Base-by-base conservation (phyloP, 306 rosid species). In the Spatholobus suberectus region DNA sequence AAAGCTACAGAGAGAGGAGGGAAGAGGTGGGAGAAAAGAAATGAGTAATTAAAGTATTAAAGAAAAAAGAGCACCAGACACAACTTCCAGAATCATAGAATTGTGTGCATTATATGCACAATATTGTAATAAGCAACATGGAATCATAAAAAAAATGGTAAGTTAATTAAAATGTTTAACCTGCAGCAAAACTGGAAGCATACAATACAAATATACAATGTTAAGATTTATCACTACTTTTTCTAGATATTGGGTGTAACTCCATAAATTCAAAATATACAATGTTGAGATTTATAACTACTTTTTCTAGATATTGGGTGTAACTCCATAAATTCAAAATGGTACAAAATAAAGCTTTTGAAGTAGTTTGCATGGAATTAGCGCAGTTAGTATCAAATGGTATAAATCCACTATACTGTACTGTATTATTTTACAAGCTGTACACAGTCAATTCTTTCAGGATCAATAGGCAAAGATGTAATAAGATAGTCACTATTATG, bases 381-480 rank as follows among this genome's bases (percentile, higher is more conserved):
- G 41, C 18, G 15, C 54, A 34, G 62, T 70, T 70, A 77, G 76
- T 69, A 14, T 3, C 49, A 59, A 62, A 78, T 18, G 44, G 52
- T 62, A 62, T 49, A 52, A 52, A 41, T 73, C 73, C 44, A 65
- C 20, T 66, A 7, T 43, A 51, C 24, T 65, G 72, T 23, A 77
- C 47, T 35, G 52, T 46, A 62, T 51, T 72, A 52, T 51, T 58
- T 23, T 84, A 70, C 55, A 58, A 66, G 52, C 61, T 49, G 29
- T 44, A 35, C 58, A 43, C 34, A 34, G 51, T 38, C 63, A 1
- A 43, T 69, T 43, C 26, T 63, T 10, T n/a, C 11, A 11, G 27
- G 41, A 78, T 62, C 49, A 83, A 72, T 63, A 40, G 52, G 44
- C 32, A 52, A 75, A 41, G 54, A 78, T 73, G 70, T 49, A 65